phyloP scores from a whole-genome alignment of 352 stramenopile genomes.

The Phytophthora pluvialis region DNA sequence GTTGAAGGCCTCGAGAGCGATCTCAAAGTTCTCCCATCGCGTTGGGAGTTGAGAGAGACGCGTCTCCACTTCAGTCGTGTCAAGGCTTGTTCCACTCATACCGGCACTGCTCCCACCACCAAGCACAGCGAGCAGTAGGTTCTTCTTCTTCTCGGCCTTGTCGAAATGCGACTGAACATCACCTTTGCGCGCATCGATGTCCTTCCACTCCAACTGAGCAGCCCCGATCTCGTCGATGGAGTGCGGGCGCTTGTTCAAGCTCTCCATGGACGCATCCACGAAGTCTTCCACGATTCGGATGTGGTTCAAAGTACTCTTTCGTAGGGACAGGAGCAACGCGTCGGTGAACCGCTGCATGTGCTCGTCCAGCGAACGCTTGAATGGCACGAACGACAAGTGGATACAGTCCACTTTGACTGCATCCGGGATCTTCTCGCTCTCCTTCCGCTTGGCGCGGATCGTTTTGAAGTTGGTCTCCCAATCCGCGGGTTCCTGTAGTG shows the following conservation, averaged over 20 bases:
- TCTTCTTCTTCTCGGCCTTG: conserved; percentile 88
- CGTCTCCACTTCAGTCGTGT: conserved; percentile 80
- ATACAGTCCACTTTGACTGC: conserved; percentile 93
- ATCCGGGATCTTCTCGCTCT: conserved; percentile 93
- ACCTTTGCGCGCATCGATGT: conserved; percentile 74
- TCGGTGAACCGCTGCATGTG: conserved; percentile 89
- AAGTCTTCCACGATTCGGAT: conserved; percentile 91
- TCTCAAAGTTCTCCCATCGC: conserved; percentile 95
- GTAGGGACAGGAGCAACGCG: conserved; percentile 82
- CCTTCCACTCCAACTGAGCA: conserved; percentile 92
- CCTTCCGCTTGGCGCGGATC: conserved; percentile 89
- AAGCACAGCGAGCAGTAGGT: conserved; percentile 69
- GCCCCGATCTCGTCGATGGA: conserved; percentile 93
- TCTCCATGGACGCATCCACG: conserved; percentile 89
- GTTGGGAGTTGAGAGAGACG: conserved; percentile 80
- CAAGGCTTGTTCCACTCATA: conserved; percentile 52
- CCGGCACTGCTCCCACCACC: conserved; percentile 36
- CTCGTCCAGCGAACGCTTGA: conserved; percentile 91
- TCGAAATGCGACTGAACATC: conserved; percentile 64
- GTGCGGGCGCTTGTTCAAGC: conserved; percentile 86
- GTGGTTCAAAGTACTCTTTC: conserved; percentile 79
- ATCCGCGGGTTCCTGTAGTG: conserved; percentile 69
- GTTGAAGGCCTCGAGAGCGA: conserved; percentile 94
- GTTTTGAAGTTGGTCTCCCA: conserved; percentile 94
- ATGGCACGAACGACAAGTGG: conserved; percentile 81